Evolutionary conservation across 2,329 filamentous ascomycete species (phyloP).

Genomic region (Aspergillus quadricinctus): DNA sequence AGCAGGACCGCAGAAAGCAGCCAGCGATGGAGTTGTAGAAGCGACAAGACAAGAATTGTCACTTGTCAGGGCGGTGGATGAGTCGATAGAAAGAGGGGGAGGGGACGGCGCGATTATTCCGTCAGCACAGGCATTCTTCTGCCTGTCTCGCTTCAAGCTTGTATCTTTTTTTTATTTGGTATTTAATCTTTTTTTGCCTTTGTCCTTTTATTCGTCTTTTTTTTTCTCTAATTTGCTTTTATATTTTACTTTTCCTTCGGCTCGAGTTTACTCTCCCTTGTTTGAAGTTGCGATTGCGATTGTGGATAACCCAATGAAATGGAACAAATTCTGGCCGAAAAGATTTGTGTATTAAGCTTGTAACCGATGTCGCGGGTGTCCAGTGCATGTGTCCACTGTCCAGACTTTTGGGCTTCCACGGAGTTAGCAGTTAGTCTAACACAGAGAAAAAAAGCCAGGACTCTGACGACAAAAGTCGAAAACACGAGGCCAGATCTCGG

Average conservation of each 20-base stretch:
- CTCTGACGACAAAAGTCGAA: background rate
- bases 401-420: background rate
- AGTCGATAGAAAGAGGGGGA: background rate
- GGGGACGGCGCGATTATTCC: background rate
- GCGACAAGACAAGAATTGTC: background rate
- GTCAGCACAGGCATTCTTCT: background rate
- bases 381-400: background rate
- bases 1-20: background rate
- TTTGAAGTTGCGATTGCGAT: background rate
- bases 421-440: too few species aligned
- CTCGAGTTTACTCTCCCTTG: background rate
- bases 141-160: background rate
- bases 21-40: background rate
- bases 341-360: too few species aligned
- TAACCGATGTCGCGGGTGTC: background rate
- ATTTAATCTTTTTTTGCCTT: background rate
- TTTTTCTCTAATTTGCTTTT: background rate
- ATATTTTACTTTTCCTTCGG: background rate
- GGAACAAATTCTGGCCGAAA: background rate
- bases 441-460: background rate
- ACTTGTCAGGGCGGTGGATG: background rate
- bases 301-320: background rate
- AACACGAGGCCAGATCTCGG: slow-evolving; percentile 16
- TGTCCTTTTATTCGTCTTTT: background rate
- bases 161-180: background rate